phyloP scores from a whole-genome alignment of 2,329 filamentous ascomycete genomes.

The Aspergillus awamori region DNA sequence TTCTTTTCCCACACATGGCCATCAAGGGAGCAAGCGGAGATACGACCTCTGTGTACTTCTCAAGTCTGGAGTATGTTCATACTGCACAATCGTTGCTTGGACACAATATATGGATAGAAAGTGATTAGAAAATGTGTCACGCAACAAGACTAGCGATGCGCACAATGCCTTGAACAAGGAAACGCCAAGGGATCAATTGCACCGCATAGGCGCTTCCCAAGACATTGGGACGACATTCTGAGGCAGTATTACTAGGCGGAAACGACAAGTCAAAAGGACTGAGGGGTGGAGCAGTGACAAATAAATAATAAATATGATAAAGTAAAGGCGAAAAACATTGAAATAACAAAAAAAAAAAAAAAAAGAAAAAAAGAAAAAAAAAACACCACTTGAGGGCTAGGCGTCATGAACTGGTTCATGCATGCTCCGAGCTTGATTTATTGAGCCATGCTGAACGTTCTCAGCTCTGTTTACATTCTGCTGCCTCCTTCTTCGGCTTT shows the following conservation, averaged over 20 bases:
- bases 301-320: constrained; percentile 17
- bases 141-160: neutral
- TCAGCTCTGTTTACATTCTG: constrained; percentile 96
- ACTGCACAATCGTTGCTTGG: neutral
- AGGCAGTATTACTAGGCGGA: constrained; percentile 13
- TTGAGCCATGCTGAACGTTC: constrained; percentile 18
- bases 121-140: constrained; percentile 3
- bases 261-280: neutral
- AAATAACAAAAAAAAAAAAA: constrained; percentile 17
- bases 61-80: neutral
- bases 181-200: neutral
- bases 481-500: constrained; percentile 91
- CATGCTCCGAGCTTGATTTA: neutral
- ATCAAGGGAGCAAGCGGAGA: neutral
- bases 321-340: constrained; percentile 37
- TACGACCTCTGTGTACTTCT: neutral
- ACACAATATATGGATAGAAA: neutral
- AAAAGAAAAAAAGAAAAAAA: neutral
- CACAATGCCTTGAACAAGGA: neutral
- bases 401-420: neutral
- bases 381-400: neutral
- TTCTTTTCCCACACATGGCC: neutral
- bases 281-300: neutral
- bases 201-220: neutral
- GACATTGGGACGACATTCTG: constrained; percentile 19